Conservation (phyloP, 2,329 filamentous ascomycete species). For the Mycosphaerella sp. region DNA sequence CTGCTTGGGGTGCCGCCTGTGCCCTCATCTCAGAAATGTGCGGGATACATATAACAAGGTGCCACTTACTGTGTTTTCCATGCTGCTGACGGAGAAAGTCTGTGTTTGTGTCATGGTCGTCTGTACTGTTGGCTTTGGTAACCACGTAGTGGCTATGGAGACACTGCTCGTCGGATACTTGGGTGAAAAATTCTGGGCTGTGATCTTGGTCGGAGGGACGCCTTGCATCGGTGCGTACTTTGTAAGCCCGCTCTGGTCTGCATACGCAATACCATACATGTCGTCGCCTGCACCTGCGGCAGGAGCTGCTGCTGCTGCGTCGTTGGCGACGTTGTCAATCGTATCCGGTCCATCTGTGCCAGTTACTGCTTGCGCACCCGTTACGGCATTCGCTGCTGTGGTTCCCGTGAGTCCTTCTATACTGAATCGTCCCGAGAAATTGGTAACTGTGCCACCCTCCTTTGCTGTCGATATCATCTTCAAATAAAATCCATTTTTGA, state of each 20-base stretch:
- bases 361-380: conserved; percentile 33
- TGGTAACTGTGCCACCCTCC: conserved; percentile 51
- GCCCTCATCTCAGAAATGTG: conserved; percentile 3
- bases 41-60: background rate
- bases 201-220: conserved; percentile 54
- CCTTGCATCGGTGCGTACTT: conserved; percentile 58
- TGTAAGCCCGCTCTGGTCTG: conserved; percentile 50
- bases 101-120: conserved; percentile 49
- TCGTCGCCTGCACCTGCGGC: conserved; percentile 15
- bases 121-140: conserved; percentile 40
- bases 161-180: conserved; percentile 52
- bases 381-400: conserved; percentile 42
- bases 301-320: conserved; percentile 19
- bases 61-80: conserved; percentile 53
- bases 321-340: conserved; percentile 29
- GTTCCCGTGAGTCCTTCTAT: conserved; percentile 57
- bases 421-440: conserved; percentile 59
- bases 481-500: conserved; percentile 50
- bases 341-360: conserved; percentile 37
- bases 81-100: conserved; percentile 47
- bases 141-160: conserved; percentile 45
- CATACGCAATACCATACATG: conserved; percentile 44
- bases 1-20: conserved; percentile 50
- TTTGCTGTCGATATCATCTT: conserved; percentile 52
- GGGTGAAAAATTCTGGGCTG: conserved; percentile 44